A percentile compares a stretch with the other conserved stretches of the same genome.
phyloP scores from a whole-genome alignment of 208 protist genomes.

The Leishmania major region DNA sequence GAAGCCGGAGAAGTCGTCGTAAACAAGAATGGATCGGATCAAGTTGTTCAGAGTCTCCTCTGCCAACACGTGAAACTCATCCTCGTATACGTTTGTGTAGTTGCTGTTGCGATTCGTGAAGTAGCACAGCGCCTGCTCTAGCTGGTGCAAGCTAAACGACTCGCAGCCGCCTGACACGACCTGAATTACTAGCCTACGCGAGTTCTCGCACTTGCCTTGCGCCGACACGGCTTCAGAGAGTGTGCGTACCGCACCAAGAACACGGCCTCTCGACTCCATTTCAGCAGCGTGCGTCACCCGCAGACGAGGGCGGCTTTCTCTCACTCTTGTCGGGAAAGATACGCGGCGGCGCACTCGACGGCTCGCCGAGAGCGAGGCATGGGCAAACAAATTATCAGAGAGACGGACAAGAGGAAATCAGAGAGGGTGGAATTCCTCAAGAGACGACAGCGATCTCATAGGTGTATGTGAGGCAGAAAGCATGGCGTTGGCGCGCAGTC shows the following conservation, averaged over 20 bases:
- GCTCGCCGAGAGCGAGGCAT: slow-evolving; percentile 9
- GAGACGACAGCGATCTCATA: no score
- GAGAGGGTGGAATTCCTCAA: background rate
- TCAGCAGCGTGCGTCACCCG: background rate
- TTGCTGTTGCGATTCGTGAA: slow-evolving; percentile 87
- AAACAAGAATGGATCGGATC: slow-evolving; percentile 81
- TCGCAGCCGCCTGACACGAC: slow-evolving; percentile 43
- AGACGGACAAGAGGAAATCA: background rate
- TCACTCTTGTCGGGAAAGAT: background rate
- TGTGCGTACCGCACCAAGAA: slow-evolving; percentile 75
- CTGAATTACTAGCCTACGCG: slow-evolving; percentile 35
- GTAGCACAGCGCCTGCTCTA: slow-evolving; percentile 62
- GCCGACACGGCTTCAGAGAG: slow-evolving; percentile 56
- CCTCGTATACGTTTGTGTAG: slow-evolving; percentile 64
- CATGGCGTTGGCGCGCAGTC: background rate
- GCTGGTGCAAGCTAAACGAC: slow-evolving; percentile 48
- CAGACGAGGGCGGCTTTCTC: background rate
- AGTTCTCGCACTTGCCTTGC: slow-evolving; percentile 36
- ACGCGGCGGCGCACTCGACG: background rate
- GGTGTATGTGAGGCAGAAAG: background rate
- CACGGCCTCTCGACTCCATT: slow-evolving; percentile 41
- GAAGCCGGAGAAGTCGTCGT: slow-evolving; percentile 66
- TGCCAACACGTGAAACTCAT: slow-evolving; percentile 71
- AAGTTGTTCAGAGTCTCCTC: slow-evolving; percentile 89
- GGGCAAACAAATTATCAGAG: background rate